Evolutionary conservation across 139 green algal genomes (phyloP).

Genomic region (Tetraselmis striata): DNA sequence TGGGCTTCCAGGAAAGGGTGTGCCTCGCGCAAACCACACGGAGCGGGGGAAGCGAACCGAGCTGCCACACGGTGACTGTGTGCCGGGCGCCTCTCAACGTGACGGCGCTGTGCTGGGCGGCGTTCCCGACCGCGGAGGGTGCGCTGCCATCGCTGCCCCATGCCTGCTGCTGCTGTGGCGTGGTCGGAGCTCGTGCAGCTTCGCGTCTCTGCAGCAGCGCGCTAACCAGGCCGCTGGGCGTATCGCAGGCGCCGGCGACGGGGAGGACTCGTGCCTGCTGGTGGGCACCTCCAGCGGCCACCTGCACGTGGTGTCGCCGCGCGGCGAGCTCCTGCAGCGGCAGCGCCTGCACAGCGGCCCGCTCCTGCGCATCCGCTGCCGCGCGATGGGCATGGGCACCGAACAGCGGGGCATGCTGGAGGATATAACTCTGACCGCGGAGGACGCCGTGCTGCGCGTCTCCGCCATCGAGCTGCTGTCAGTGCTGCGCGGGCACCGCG

Average conservation of each 20-base stretch:
- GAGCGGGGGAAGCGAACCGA: too few species aligned
- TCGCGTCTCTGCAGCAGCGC: too few species aligned
- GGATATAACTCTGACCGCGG: neutral
- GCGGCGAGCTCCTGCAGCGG: neutral
- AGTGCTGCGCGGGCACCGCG: neutral
- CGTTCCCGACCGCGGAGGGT: neutral
- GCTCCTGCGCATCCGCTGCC: neutral
- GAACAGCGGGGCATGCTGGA: neutral
- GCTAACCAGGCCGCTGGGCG: too few species aligned
- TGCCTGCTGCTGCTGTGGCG: neutral
- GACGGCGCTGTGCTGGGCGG: neutral
- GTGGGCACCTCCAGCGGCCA: neutral
- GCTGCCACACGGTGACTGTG: neutral
- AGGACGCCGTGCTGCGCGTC: neutral
- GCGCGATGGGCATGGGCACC: neutral
- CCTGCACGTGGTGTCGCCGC: neutral
- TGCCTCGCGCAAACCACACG: neutral
- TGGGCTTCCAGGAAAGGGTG: neutral
- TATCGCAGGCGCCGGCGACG: too few species aligned
- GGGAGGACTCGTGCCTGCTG: neutral
- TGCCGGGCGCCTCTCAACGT: neutral
- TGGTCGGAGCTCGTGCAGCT: neutral
- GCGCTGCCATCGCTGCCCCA: neutral
- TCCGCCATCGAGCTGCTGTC: neutral
- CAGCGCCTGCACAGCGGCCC: neutral